A percentile compares a stretch with the other conserved stretches of the same genome.
phyloP scores from a whole-genome alignment of 768 basidiomycete species.

The Hortiboletus campestris region DNA sequence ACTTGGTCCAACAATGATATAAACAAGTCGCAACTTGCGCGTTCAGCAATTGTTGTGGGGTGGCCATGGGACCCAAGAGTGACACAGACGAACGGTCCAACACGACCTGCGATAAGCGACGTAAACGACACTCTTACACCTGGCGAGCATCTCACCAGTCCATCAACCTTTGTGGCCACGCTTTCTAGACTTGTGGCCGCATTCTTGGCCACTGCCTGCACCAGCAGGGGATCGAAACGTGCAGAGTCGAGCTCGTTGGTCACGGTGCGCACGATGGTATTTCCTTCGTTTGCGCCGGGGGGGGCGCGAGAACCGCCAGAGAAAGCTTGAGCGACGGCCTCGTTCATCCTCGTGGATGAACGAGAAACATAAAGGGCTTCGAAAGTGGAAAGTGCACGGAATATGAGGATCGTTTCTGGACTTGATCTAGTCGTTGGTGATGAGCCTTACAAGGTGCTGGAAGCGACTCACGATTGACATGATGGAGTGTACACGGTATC shows the following conservation, averaged over 20 bases:
- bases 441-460: background rate
- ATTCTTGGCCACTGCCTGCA: slow-evolving; percentile 75
- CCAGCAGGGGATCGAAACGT: slow-evolving; percentile 75
- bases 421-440: slow-evolving; percentile 38
- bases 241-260: slow-evolving; percentile 72
- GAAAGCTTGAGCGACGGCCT: slow-evolving; percentile 74
- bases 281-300: slow-evolving; percentile 74
- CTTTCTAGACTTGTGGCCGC: slow-evolving; percentile 67
- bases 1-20: slow-evolving; percentile 25
- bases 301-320: slow-evolving; percentile 65
- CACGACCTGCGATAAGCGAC: slow-evolving; percentile 45
- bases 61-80: slow-evolving; percentile 73
- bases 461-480: slow-evolving; percentile 68
- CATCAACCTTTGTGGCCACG: slow-evolving; percentile 61
- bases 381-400: slow-evolving; percentile 80
- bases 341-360: slow-evolving; percentile 80
- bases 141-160: slow-evolving; percentile 49
- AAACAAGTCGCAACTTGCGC: slow-evolving; percentile 75
- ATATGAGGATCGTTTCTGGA: slow-evolving; percentile 86
- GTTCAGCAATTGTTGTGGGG: slow-evolving; percentile 76
- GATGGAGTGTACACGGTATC: slow-evolving; percentile 86
- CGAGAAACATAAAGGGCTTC: slow-evolving; percentile 88
- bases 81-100: slow-evolving; percentile 72
- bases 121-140: background rate
- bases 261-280: slow-evolving; percentile 70